A percentile compares a stretch with the other conserved stretches of the same genome.
phyloP scores from a whole-genome alignment of 1,284 basidiomycete genomes.

The Pascua sp. region DNA sequence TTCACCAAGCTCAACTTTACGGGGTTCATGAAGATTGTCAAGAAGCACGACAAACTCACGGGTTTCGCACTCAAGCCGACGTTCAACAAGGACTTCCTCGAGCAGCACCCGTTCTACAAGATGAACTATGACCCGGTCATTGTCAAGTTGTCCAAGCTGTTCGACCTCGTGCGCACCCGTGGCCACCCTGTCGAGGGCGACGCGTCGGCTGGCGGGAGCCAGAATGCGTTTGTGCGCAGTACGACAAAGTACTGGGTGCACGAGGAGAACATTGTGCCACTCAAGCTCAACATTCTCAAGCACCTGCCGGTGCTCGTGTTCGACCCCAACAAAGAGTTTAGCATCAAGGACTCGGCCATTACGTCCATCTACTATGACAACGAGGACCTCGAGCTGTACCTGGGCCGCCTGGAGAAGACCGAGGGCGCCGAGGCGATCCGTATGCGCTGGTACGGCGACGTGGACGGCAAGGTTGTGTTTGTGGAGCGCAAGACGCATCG shows the following conservation, averaged over 20 bases:
- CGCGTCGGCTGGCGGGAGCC: conserved; percentile 85
- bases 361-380: conserved; percentile 67
- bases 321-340: conserved; percentile 91
- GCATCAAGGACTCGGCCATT: conserved; percentile 75
- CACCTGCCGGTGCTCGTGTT: conserved; percentile 94
- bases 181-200: conserved; percentile 93
- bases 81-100: conserved; percentile 84
- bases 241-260: conserved; percentile 99
- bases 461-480: conserved; percentile 74
- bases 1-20: conserved; percentile 96
- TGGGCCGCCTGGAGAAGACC: conserved; percentile 95
- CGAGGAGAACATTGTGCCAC: conserved; percentile 89
- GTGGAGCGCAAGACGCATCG: conserved; percentile 98
- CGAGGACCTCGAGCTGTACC: conserved; percentile 93
- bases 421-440: conserved; percentile 97
- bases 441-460: conserved; percentile 96
- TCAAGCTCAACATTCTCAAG: conserved; percentile 90
- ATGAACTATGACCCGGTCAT: conserved; percentile 73
- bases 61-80: conserved; percentile 58
- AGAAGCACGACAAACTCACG: conserved; percentile 73
- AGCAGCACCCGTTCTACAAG: conserved; percentile 87
- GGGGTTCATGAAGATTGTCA: conserved; percentile 98
- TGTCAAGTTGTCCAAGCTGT: conserved; percentile 92
- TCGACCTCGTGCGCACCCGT: conserved; percentile 91
- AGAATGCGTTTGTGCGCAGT: conserved; percentile 94